Base-by-base conservation (phyloP, 805 yeast species). In the Metschnikowia hibisci region DNA sequence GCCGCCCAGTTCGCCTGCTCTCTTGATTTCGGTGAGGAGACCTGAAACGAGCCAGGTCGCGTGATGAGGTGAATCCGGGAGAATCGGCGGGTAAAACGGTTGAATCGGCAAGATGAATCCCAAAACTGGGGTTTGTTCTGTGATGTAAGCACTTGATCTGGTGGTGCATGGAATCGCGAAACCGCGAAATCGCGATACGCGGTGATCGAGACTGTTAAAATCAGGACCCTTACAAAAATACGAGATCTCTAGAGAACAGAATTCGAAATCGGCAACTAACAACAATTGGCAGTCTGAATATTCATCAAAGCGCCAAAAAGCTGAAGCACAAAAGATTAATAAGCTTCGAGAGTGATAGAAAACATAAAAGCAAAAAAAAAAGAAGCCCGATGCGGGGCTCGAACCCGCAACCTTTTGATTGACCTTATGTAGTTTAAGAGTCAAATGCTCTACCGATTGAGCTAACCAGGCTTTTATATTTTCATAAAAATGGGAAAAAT, bases 321-420 rank as follows among this genome's bases (percentile, higher is more conserved):
- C n/a, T n/a, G n/a, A n/a, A n/a, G n/a, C n/a, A n/a, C n/a, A n/a
- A n/a, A n/a, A n/a, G n/a, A n/a, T n/a, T n/a, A n/a, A n/a, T n/a
- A n/a, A n/a, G n/a, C n/a, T n/a, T n/a, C n/a, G n/a, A n/a, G n/a
- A n/a, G n/a, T n/a, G n/a, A n/a, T n/a, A n/a, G 22, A 20, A 20
- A 20, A 20, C 4, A 20, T 20, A 6, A 20, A 20, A 6, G n/a
- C n/a, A 50, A 50, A n/a, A 31, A 36, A 44, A 39, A 35, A 34
- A 30, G 31, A 23, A 44, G 47, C 47, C 47, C 47, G 47, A 44
- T 44, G 47, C 47, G 47, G 47, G 47, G 47, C 44, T 44, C 47
- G 47, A 44, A 44, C 47, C 47, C 47, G 47, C 47, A 44, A 44
- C 47, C 47, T 44, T 44, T 44, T 44, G 47, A 44, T 44, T 44